A percentile compares a stretch with the other conserved stretches of the same genome.
Conservation (phyloP, 2,329 filamentous ascomycete genomes). For the Alternaria rosae region DNA sequence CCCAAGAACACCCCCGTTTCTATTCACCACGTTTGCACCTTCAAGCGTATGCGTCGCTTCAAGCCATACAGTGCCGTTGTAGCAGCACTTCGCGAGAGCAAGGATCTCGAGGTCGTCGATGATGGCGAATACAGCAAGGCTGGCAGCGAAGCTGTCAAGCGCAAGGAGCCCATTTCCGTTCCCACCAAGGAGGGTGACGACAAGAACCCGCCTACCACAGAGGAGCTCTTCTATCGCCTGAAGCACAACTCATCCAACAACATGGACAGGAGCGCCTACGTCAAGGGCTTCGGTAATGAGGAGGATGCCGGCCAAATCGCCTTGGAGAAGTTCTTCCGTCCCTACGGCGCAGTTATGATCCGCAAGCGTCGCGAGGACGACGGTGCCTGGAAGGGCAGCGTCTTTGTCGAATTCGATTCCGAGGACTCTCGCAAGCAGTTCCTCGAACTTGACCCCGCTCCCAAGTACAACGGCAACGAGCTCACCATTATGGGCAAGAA, state of each 20-base stretch:
- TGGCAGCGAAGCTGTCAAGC: slow-evolving; percentile 61
- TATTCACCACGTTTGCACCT: slow-evolving; percentile 78
- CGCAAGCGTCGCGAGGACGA: slow-evolving; percentile 79
- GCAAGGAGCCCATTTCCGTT: slow-evolving; percentile 70
- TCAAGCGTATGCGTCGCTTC: slow-evolving; percentile 97
- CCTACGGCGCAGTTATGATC: slow-evolving; percentile 79
- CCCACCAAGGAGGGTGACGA: slow-evolving; percentile 44
- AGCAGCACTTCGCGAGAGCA: slow-evolving; percentile 80
- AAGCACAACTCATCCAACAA: slow-evolving; percentile 67
- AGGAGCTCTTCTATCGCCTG: slow-evolving; percentile 59
- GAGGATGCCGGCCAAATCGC: slow-evolving; percentile 87
- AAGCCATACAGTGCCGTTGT: slow-evolving; percentile 85
- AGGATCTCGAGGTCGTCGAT: slow-evolving; percentile 75
- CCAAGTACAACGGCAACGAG: slow-evolving; percentile 81
- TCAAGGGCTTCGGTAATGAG: slow-evolving; percentile 91
- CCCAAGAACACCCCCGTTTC: slow-evolving; percentile 81
- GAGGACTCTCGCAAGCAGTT: slow-evolving; percentile 83
- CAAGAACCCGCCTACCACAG: slow-evolving; percentile 25
- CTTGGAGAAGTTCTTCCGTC: slow-evolving; percentile 88
- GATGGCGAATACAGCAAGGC: slow-evolving; percentile 66
- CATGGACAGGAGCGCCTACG: slow-evolving; percentile 82
- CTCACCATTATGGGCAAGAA: slow-evolving; percentile 87
- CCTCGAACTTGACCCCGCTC: slow-evolving; percentile 78
- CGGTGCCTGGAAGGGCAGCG: slow-evolving; percentile 90
- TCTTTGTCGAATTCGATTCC: slow-evolving; percentile 89